Evolutionary conservation across 2,329 filamentous ascomycete species (phyloP), one percentile per base, ranked within the genome.

Genomic region (Falciphora oryzae): DNA sequence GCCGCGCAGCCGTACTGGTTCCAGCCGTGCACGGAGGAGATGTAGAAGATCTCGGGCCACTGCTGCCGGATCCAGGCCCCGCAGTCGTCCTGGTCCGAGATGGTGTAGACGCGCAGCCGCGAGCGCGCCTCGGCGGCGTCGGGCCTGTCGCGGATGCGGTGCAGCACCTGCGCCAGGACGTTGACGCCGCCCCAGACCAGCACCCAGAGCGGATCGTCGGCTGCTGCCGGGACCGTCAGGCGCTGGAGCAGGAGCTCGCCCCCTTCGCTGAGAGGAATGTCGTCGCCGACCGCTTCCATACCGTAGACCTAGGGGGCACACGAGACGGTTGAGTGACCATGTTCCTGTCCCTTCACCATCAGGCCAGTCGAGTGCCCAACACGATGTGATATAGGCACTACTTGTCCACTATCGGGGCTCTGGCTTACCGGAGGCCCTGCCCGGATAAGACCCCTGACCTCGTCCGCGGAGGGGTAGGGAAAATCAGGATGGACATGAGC

Each of bases 11-110:
- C 77, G 64, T 84, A 85, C 50, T 78, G 75, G 66, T 80, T 80
- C 75, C 79, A 84, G 27, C 77, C 79, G 66, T 84, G 82, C 4
- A 83, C 70, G 0, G 78, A 81, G 7, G 74, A 74, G 63, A 84
- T 82, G 67, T 82, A 84, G 68, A 80, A 79, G 4, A 84, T 70
- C 22, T 79, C 75, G 0, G 82, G 79, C 63, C 78, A 83, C n/a
- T 77, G 76, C 56, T 74, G 71, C n/a, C 82, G 78, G 56, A 85
- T 80, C 81, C 81, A 84, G 2, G 76, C 71, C 0, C 80, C 81
- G 0, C 80, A 77, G 63, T 85, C 78, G 62, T 84, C 81, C 67
- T 83, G 82, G 65, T 84, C 82, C n/a, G 80, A 83, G 63, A 83
- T 82, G 32, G 81, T 73, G 68, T 82, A 81, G 11, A 81, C 74